phyloP scores from a whole-genome alignment of 2,329 filamentous ascomycete species.

The Neonectria coccinea region DNA sequence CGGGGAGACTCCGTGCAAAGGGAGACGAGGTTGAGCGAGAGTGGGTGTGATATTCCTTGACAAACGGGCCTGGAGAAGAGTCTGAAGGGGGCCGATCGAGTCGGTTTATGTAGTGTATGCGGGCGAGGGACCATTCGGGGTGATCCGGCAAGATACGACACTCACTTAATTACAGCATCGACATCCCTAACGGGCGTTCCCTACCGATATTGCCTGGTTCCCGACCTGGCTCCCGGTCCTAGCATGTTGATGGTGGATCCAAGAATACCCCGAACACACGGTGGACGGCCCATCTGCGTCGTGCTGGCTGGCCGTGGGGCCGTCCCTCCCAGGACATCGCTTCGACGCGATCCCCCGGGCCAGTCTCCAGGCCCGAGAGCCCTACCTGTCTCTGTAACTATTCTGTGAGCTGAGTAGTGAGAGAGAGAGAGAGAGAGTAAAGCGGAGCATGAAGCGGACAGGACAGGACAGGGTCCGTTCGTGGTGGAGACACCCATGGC shows the following conservation, averaged over 20 bases:
- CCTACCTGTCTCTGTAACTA: not conserved
- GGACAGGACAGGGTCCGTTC: not conserved
- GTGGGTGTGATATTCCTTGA: conserved; percentile 1
- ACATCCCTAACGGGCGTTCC: conserved; percentile 4
- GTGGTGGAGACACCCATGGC: conserved; percentile 1
- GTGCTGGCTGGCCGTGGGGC: conserved; percentile 11
- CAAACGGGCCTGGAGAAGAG: not conserved
- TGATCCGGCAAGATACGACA: not conserved
- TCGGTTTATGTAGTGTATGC: conserved; percentile 26
- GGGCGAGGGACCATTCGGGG: not conserved
- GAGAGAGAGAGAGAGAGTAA: not conserved
- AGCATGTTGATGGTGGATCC: not conserved
- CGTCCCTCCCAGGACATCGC: not conserved
- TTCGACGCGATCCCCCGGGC: conserved; percentile 4
- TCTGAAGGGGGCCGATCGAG: conserved; percentile 16
- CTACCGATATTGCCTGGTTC: conserved; percentile 1
- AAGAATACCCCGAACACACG: conserved; percentile 3
- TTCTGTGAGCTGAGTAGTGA: no score
- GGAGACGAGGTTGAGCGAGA: not conserved
- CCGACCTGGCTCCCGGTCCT: not conserved
- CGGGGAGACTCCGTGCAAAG: not conserved
- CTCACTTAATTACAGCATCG: not conserved
- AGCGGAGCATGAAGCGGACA: conserved; percentile 2
- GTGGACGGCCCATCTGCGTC: conserved; percentile 11
- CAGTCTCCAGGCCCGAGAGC: conserved; percentile 13